Evolutionary conservation across 2,329 filamentous ascomycete species (phyloP), one percentile per base, ranked within the genome.

Genomic region (Rugonectria rugulosa): DNA sequence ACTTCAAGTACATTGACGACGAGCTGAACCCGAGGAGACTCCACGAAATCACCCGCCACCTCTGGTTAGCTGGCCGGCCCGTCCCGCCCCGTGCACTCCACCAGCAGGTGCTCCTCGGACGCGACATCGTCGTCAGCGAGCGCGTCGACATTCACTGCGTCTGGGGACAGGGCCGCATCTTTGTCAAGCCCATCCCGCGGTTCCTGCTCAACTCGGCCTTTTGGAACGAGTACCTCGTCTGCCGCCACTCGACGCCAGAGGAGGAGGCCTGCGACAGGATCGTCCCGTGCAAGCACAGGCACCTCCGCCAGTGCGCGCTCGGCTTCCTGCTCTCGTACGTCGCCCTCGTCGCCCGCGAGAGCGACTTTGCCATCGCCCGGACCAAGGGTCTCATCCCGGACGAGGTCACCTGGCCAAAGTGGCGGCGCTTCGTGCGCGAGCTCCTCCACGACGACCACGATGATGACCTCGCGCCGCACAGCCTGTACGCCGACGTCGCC

Each of bases 111-210:
- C 57, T 73, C 14, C 58, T 73, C 24, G 63, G 55, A 1, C 66
- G 73, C 36, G 68, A 74, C 2, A 72, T 77, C 31, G 52, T 65
- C 29, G 60, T 77, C 43, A 75, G 72, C 15, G 75, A 78, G 46
- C 68, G 67, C 12, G 62, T 73, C 9, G 71, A 75, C 21, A 64
- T 77, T 20, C 75, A 77, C 43, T 70, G 77, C 37, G 62, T 78
- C 24, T 78, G 75, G 75, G 66, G 70, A 41, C 69, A 68, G 15
- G 68, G 70, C 10, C 68, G 72, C 36, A 76, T 78, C 17, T 67
- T 66, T 36, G 40, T 78, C 10, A 78, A 78, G 53, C 75, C 76
- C 1, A 55, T 77, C 1, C 79, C 79, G 1, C 52, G 64, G 2
- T 80, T 72, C 42, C 66, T 80, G 1, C 65, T 79, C 0, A 68